phyloP scores from a whole-genome alignment of 1,284 basidiomycete species.

The Volvariella surrecta region DNA sequence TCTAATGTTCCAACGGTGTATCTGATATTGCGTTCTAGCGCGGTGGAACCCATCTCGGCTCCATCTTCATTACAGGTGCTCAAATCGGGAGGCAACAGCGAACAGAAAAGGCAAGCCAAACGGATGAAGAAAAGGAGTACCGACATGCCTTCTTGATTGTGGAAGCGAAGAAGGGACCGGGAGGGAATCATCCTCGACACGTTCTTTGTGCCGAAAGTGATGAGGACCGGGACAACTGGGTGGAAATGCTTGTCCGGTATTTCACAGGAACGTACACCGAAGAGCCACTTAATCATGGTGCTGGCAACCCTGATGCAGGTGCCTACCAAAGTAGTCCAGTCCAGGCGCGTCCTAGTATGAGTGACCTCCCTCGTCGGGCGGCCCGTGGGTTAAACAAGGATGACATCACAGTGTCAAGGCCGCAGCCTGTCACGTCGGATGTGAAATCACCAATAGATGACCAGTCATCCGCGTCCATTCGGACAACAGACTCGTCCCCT shows the following conservation, averaged over 20 bases:
- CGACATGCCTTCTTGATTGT: conserved; percentile 97
- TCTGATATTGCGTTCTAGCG: conserved; percentile 41
- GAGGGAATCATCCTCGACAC: conserved; percentile 71
- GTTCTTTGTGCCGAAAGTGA: conserved; percentile 97
- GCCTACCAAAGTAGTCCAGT: conserved; percentile 25
- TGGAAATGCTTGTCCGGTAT: conserved; percentile 86
- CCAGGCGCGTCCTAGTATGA: conserved; percentile 51
- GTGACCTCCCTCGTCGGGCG: conserved; percentile 26
- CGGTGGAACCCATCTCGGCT: conserved; percentile 84
- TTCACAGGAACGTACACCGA: conserved; percentile 68
- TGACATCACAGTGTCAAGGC: conserved; percentile 44
- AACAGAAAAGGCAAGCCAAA: conserved; percentile 36
- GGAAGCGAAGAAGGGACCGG: conserved; percentile 69
- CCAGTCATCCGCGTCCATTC: conserved; percentile 43
- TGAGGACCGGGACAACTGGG: conserved; percentile 88
- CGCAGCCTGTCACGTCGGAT: conserved; percentile 9
- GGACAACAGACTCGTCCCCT: conserved; percentile 37
- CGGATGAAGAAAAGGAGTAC: conserved; percentile 88
- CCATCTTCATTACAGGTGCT: conserved; percentile 79
- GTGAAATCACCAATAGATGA: conserved; percentile 27
- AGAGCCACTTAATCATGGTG: conserved; percentile 36
- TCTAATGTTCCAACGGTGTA: conserved; percentile 4
- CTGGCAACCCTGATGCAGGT: conserved; percentile 11
- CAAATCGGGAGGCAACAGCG: conserved; percentile 72
- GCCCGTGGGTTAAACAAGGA: conserved; percentile 46